These are phyloP conservation scores for Neopestalotiopsis rosae DNA, from an alignment of 2,329 filamentous ascomycete species.

Conservation along the genomic window DNA sequence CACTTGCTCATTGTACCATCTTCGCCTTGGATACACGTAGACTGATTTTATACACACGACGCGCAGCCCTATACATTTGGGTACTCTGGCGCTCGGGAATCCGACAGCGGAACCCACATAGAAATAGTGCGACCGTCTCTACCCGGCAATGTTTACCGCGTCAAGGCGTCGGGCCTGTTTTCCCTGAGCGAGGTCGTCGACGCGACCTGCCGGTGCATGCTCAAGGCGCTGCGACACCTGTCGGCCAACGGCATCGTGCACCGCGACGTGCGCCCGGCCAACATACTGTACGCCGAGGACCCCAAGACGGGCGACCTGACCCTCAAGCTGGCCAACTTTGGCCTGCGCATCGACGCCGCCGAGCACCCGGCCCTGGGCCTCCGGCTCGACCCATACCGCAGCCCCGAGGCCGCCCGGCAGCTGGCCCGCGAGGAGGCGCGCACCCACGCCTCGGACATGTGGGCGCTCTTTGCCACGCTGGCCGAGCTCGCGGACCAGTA, in stretches of 20 bases:
- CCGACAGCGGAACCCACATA: not conserved
- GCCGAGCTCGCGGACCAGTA: not conserved
- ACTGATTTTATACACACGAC: not conserved
- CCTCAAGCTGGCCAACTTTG: conserved; percentile 13
- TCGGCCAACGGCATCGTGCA: conserved; percentile 1
- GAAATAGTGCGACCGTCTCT: conserved; percentile 4
- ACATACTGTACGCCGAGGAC: conserved; percentile 5
- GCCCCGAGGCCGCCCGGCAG: not conserved
- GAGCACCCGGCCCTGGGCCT: not conserved
- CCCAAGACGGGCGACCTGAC: not conserved
- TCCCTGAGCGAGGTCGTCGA: conserved; percentile 2
- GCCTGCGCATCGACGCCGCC: conserved; percentile 6
- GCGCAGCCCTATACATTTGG: not conserved
- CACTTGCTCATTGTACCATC: too few species aligned
- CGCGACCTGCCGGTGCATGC: conserved; percentile 7
- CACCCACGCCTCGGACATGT: conserved; percentile 10
- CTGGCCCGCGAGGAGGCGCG: not conserved
- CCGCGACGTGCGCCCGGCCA: conserved; percentile 4
- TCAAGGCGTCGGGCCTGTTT: not conserved
- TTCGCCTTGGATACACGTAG: too few species aligned
- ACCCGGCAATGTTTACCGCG: not conserved
- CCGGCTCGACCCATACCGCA: not conserved
- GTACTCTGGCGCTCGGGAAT: conserved; percentile 3
- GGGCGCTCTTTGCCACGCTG: conserved; percentile 13
- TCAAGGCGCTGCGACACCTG: conserved; percentile 4